These are phyloP conservation scores for Strombidium stylifer DNA, from an alignment of 73 alveolate species.

Conservation along the genomic window DNA sequence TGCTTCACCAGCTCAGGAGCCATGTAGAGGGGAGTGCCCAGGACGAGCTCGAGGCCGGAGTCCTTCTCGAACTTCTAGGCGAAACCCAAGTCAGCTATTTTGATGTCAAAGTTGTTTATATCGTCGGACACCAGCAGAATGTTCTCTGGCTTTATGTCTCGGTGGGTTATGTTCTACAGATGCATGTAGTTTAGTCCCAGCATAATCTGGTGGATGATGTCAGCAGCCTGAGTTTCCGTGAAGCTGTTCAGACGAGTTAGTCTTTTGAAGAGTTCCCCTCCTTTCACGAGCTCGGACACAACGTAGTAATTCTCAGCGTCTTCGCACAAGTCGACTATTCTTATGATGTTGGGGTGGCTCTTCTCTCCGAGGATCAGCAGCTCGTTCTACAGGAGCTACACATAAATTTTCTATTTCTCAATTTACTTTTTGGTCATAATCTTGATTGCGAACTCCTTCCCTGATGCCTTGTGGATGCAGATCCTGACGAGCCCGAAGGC, in stretches of 20 bases:
- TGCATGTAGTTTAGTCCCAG: constrained; percentile 71
- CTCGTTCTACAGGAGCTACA: constrained; percentile 42
- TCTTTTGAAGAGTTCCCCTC: constrained; percentile 63
- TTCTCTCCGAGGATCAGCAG: constrained; percentile 39
- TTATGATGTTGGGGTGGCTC: constrained; percentile 62
- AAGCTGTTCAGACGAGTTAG: constrained; percentile 53
- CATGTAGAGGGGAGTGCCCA: constrained; percentile 99
- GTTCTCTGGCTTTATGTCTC: constrained; percentile 92
- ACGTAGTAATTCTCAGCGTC: constrained; percentile 55
- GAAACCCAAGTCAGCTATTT: constrained; percentile 93
- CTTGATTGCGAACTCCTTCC: constrained; percentile 71
- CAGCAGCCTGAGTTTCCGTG: constrained; percentile 76
- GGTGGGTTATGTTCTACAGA: constrained; percentile 62
- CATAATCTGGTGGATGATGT: constrained; percentile 70
- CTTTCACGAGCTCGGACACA: constrained; percentile 71
- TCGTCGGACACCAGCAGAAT: constrained; percentile 84
- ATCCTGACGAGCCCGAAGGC: constrained; percentile 73
- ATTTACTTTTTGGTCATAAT: constrained; percentile 47
- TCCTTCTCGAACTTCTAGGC: constrained; percentile 79
- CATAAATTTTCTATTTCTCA: constrained; percentile 43
- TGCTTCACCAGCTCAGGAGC: constrained; percentile 98
- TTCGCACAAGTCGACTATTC: constrained; percentile 67
- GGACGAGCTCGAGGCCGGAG: constrained; percentile 80
- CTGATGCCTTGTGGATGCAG: constrained; percentile 66
- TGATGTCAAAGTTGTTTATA: constrained; percentile 69